Percentiles rank a stretch among this genome's conserved stretches.
Evolutionary conservation across 257 asterid species (phyloP).

Genomic region (Orobanche coerulescens): DNA sequence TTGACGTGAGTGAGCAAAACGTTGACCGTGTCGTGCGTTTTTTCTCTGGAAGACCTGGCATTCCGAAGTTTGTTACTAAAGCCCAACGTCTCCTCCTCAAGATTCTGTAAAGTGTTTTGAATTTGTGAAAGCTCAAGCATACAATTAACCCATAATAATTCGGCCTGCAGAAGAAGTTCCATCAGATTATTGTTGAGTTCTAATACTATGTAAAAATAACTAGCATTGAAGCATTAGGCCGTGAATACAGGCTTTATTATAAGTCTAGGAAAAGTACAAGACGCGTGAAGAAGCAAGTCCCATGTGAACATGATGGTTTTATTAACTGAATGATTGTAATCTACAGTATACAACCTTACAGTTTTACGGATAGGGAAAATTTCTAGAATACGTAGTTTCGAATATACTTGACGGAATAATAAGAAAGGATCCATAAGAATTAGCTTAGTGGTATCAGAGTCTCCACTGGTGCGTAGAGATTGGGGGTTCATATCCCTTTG

Average conservation of each 20-base stretch:
- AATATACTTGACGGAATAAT: constrained; percentile 4
- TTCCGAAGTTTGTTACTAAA: constrained; percentile 18
- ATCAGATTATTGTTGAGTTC: constrained; percentile 16
- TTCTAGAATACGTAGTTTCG: constrained; percentile 1
- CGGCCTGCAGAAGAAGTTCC: constrained; percentile 55
- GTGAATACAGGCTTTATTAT: not conserved
- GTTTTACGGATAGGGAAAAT: not conserved
- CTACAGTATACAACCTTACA: not conserved
- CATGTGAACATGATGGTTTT: not conserved
- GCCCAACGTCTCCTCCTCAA: constrained; percentile 25
- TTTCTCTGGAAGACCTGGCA: constrained; percentile 27
- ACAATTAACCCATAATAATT: constrained; percentile 45
- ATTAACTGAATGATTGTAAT: not conserved
- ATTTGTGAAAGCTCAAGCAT: constrained; percentile 42
- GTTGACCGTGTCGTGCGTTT: constrained; percentile 18
- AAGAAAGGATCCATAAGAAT: too few relatives aligned
- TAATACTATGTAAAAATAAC: too few relatives aligned
- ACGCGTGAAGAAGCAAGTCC: not conserved
- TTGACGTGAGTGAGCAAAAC: constrained; percentile 40
- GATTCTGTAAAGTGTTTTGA: constrained; percentile 37
- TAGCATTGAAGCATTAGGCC: too few relatives aligned
- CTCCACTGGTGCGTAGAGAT: too few relatives aligned
- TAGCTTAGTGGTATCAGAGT: too few relatives aligned
- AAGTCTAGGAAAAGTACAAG: not conserved
- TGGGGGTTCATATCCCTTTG: too few relatives aligned